A percentile compares a stretch with the other conserved stretches of the same genome.
These are phyloP conservation scores for Pseudogymnoascus destructans DNA, from an alignment of 2,329 filamentous ascomycete species.

Conservation along the genomic window DNA sequence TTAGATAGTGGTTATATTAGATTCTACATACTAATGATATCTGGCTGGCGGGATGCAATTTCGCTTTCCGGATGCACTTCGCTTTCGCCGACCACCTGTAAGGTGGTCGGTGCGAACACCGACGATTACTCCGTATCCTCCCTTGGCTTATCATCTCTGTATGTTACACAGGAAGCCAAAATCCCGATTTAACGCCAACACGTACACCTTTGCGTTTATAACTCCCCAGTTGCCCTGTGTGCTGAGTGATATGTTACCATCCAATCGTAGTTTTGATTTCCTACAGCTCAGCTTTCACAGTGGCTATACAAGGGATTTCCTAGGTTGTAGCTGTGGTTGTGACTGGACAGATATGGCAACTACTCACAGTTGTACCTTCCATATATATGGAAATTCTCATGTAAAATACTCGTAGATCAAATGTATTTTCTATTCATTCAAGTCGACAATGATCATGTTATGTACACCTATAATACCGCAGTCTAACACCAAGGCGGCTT, in stretches of 20 bases:
- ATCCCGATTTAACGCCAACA: neutral
- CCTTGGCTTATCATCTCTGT: neutral
- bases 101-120: too few species aligned
- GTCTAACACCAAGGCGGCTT: constrained; percentile 12
- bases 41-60: too few species aligned
- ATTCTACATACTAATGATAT: too few species aligned
- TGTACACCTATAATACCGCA: neutral
- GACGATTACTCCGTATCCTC: neutral
- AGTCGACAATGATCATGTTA: neutral
- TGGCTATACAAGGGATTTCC: neutral
- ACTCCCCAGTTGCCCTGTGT: neutral
- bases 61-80: too few species aligned
- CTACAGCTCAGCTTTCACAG: neutral
- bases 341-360: neutral
- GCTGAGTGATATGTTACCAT: neutral
- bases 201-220: neutral
- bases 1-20: too few species aligned
- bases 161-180: neutral
- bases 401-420: neutral
- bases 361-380: neutral
- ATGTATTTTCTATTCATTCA: neutral
- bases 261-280: constrained; percentile 1
- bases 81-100: too few species aligned
- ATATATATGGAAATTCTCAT: neutral
- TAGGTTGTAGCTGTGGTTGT: neutral